A percentile compares a stretch with the other conserved stretches of the same genome.
Evolutionary conservation across 805 yeast species (phyloP).

Genomic region (Candida nemodendra): DNA sequence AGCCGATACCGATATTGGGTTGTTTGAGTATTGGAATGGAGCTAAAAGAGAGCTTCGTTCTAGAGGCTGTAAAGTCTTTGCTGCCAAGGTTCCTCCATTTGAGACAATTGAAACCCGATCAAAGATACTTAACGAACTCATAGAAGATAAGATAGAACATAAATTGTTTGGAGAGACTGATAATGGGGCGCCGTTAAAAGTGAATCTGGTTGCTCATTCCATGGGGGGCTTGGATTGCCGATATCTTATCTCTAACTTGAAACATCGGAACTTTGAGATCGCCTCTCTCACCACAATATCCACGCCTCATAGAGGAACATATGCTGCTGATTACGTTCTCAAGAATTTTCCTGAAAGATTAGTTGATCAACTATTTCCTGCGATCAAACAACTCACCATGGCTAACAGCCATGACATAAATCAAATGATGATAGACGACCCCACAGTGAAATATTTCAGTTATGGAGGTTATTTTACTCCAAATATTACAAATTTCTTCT

Average conservation of each 20-base stretch:
- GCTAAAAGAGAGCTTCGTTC: constrained; percentile 57
- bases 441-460: constrained; percentile 70
- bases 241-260: constrained; percentile 60
- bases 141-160: constrained; percentile 31
- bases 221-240: constrained; percentile 94
- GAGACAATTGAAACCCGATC: constrained; percentile 76
- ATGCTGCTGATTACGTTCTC: constrained; percentile 70
- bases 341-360: constrained; percentile 23
- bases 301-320: constrained; percentile 88
- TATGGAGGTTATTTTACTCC: constrained; percentile 80
- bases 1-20: constrained; percentile 32
- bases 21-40: constrained; percentile 81
- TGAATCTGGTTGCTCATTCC: constrained; percentile 83
- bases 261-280: constrained; percentile 51
- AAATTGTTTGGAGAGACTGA: constrained; percentile 22
- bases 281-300: constrained; percentile 79
- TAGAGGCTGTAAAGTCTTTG: constrained; percentile 66
- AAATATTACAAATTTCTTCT: constrained; percentile 57
- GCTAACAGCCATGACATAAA: constrained; percentile 54
- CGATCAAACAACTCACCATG: constrained; percentile 68
- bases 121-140: constrained; percentile 47
- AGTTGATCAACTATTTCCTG: constrained; percentile 27
- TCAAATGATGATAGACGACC: constrained; percentile 47
- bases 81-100: constrained; percentile 80
- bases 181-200: constrained; percentile 39